phyloP scores from a whole-genome alignment of 2,329 filamentous ascomycete genomes.

The Colletotrichum somersetense region DNA sequence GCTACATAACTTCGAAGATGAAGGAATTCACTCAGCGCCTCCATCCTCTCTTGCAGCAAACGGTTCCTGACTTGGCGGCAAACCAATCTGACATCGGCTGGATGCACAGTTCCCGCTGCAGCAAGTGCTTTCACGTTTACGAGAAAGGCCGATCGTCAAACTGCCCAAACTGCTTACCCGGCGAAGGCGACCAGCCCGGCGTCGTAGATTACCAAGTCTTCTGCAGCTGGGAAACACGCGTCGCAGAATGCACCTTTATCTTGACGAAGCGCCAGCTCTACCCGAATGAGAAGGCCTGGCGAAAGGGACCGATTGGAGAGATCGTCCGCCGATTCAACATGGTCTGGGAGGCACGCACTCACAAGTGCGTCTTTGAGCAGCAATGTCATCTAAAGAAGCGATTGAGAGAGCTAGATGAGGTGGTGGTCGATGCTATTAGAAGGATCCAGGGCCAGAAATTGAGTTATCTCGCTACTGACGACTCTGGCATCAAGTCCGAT shows the following conservation, averaged over 20 bases:
- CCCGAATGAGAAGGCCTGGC: conserved; percentile 7
- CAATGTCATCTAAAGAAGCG: background rate
- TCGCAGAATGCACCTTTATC: conserved; percentile 2
- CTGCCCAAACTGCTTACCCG: background rate
- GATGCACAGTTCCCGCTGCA: no score
- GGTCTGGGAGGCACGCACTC: background rate
- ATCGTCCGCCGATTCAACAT: background rate
- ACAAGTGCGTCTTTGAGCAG: background rate
- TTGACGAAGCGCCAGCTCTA: conserved; percentile 5
- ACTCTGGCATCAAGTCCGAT: background rate
- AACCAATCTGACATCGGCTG: no score
- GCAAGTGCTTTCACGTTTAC: no score
- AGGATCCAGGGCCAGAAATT: background rate
- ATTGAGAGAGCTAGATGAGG: background rate
- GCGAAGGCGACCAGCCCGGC: background rate
- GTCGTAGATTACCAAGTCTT: background rate
- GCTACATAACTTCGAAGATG: no score
- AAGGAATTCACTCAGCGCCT: no score
- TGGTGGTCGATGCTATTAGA: background rate
- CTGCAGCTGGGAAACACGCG: conserved; percentile 3
- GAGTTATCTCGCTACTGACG: background rate
- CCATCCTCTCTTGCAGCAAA: no score
- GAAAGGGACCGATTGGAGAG: background rate
- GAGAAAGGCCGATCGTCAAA: no score
- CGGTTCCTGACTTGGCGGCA: no score